Base-by-base conservation (phyloP, 2,329 filamentous ascomycete genomes). In the Teratosphaeria viscida region DNA sequence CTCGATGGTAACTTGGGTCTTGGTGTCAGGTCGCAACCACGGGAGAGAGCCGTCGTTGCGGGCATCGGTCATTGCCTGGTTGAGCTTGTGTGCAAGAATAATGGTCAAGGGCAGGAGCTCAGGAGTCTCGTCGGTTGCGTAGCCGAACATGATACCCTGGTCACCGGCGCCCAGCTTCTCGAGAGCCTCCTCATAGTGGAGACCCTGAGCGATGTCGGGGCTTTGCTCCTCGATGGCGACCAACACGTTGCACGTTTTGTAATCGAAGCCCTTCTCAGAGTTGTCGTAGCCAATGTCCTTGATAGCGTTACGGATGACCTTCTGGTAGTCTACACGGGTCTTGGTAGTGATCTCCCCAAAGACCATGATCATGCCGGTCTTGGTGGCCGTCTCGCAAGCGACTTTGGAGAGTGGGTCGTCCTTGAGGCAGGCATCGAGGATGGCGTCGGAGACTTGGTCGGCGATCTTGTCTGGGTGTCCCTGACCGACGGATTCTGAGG, bases 141-240 rank as follows among this genome's bases (percentile, higher is more conserved):
- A 99, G 72, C 94, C 94, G 79, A 99, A 99, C 94, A 99, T 99
- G 84, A 99, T 96, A 83, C 94, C 94, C 84, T 99, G 94, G 80
- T 99, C 94, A 88, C 94, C 94, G 65, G 94, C 94, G 79, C 94
- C 94, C 67, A 99, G 87, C 81, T 95, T 87, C 86, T 99, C 94
- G 56, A 99, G 88, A 68, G 90, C 91, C 82, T 96, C 85, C 68
- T 99, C 94, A 78, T 95, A 95, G 84, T 97, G 90, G 60, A 99
- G 90, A 84, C 94, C 94, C 82, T 97, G 94, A 70, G 94, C 94
- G 74, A 99, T 99, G 79, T 99, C 94, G 73, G 92, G 89, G 62
- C 92, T 97, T 81, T 99, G 94, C 82, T 99, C 86, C 87, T 99
- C 94, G 78, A 99, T 96, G 79, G 92, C 94, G 72, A 97, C 92